These are phyloP conservation scores for Parathielavia hyrcaniae DNA, from an alignment of 495 filamentous ascomycete species.

Conservation along the genomic window DNA sequence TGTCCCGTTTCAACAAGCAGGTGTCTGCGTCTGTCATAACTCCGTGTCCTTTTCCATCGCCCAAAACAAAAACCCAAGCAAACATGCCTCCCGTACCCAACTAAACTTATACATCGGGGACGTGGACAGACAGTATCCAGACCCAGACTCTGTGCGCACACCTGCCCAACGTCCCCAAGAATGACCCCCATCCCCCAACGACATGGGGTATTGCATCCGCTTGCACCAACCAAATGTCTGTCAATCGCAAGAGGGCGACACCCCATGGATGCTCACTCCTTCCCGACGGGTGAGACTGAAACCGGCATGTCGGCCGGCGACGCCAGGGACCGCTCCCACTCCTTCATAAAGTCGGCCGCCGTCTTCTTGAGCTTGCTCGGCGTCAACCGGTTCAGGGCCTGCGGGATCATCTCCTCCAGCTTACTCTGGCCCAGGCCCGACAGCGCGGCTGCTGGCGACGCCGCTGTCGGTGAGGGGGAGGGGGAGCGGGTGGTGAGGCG, in stretches of 20 bases:
- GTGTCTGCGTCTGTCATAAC: not conserved
- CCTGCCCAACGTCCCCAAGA: too few relatives aligned
- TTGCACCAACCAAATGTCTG: too few relatives aligned
- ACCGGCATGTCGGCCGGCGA: constrained; percentile 8
- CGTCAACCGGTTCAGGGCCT: constrained; percentile 55
- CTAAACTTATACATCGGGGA: too few relatives aligned
- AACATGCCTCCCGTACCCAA: not conserved
- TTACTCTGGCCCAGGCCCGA: constrained; percentile 14
- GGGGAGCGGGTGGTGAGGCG: constrained; percentile 16
- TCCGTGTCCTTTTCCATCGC: not conserved
- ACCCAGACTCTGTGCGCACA: too few relatives aligned
- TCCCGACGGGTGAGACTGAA: not conserved
- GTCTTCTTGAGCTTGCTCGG: constrained; percentile 62
- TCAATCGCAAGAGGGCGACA: too few relatives aligned
- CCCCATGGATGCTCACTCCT: too few relatives aligned
- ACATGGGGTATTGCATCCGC: too few relatives aligned
- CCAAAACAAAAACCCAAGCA: not conserved
- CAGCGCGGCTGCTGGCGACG: not conserved
- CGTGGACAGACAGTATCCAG: too few relatives aligned
- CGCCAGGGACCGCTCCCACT: constrained; percentile 60
- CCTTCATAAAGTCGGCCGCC: constrained; percentile 67
- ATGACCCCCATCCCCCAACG: too few relatives aligned
- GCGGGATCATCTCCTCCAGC: constrained; percentile 58
- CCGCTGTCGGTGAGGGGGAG: not conserved
- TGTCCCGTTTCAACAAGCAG: not conserved